These are phyloP conservation scores for Corynascus novoguineensis DNA, from an alignment of 495 filamentous ascomycete genomes.

Conservation along the genomic window DNA sequence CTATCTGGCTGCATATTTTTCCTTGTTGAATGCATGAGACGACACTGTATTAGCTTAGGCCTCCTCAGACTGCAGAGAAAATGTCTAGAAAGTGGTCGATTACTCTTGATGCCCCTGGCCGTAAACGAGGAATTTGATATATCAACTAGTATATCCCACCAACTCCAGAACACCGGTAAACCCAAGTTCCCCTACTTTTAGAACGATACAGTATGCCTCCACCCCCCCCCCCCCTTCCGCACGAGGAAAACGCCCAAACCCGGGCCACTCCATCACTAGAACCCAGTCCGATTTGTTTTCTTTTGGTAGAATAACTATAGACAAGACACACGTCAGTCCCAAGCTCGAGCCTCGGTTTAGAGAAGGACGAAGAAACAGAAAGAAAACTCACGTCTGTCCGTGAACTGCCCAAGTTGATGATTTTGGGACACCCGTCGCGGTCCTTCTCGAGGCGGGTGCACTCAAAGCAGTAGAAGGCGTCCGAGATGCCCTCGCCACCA, in stretches of 20 bases:
- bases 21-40: conserved; percentile 11
- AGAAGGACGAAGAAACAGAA: not conserved
- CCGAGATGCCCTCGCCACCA: conserved; percentile 95
- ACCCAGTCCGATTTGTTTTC: conserved; percentile 47
- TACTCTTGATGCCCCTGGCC: not conserved
- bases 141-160: not conserved
- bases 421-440: conserved; percentile 96
- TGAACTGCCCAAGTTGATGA: conserved; percentile 94
- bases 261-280: conserved; percentile 38
- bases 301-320: conserved; percentile 48
- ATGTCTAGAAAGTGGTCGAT: not conserved
- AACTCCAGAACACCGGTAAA: conserved; percentile 7
- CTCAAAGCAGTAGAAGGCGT: conserved; percentile 99
- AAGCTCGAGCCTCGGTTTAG: not conserved
- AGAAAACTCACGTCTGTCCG: conserved; percentile 77
- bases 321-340: conserved; percentile 23
- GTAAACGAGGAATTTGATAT: not conserved
- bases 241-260: conserved; percentile 31
- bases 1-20: not conserved
- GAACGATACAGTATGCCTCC: not conserved
- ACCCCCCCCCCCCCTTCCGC: not conserved
- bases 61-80: not conserved
- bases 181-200: not conserved
- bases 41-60: conserved; percentile 1
- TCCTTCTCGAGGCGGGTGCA: conserved; percentile 97